Evolutionary conservation across 179 eudicot species (phyloP).

Genomic region (Patellifolia procumbens): DNA sequence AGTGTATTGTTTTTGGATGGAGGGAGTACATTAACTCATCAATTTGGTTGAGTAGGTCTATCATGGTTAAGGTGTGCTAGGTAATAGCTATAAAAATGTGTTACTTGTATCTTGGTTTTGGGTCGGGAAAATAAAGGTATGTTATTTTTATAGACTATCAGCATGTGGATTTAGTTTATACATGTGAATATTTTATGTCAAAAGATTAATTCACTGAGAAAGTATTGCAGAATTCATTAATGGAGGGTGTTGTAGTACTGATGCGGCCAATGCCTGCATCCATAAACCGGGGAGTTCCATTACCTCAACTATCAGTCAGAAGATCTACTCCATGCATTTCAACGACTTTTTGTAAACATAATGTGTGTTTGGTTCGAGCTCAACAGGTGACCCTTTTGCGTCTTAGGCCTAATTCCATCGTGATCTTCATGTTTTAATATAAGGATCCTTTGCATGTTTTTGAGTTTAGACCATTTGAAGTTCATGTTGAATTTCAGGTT

Average conservation of each 20-base stretch:
- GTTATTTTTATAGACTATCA: not conserved
- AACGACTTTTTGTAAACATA: conserved; percentile 26
- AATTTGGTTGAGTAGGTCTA: not conserved
- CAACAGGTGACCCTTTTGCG: conserved; percentile 46
- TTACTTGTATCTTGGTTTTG: not conserved
- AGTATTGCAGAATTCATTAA: conserved; percentile 25
- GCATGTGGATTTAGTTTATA: not conserved
- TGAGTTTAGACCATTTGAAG: not conserved
- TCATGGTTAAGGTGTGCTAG: not conserved
- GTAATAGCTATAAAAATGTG: not conserved
- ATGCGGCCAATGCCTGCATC: conserved; percentile 29
- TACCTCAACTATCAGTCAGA: conserved; percentile 26
- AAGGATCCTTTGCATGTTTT: not conserved
- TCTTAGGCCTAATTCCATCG: not conserved
- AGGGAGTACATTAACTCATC: too few species aligned
- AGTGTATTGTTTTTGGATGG: too few species aligned
- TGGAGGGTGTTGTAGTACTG: conserved; percentile 45
- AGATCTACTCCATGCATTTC: conserved; percentile 22
- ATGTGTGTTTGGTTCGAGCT: conserved; percentile 40
- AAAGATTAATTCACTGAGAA: conserved; percentile 1
- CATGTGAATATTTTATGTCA: not conserved
- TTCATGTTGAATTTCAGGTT: not conserved
- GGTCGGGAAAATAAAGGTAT: not conserved
- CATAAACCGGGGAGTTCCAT: conserved; percentile 25
- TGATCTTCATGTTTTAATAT: not conserved